Base-by-base conservation (phyloP, 2,329 filamentous ascomycete species). In the Ophiostoma piceae region DNA sequence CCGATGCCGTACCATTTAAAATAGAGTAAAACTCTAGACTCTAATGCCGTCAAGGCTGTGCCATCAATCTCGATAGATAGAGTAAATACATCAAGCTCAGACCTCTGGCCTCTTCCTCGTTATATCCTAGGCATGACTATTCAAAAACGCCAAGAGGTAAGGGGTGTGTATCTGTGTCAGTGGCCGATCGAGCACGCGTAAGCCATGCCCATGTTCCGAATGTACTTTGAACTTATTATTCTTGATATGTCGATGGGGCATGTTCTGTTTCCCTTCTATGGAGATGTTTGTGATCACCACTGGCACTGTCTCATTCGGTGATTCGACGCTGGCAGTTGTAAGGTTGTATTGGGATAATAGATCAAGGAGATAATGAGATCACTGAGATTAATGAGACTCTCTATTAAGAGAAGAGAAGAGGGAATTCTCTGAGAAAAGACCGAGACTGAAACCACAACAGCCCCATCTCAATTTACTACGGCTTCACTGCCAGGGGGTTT, bases 191-290 rank as follows among this genome's bases (percentile, higher is more conserved):
- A 68, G 35, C 19, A 22, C 57, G 67, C 57, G 57, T 65, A 51
- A 68, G 67, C 67, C 67, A 65, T 22, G 57, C 57, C 29, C 67
- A 65, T 65, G 60, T 65, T 65, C 60, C 39, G n/a, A n/a, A 32
- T 47, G 7, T 5, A 11, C 26, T 35, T n/a, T 9, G 37, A 43
- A 29, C 26, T 1, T 1, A 29, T 8, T 35, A 8, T 47, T 47
- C 43, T 19, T 47, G 16, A 47, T 19, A 47, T 16, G 41, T 16
- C 26, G 26, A 47, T 8, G 43, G 43, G 19, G 41, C 14, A 54
- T 54, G 47, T 54, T 57, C 51, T 57, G 22, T 57, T 57, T 57
- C 51, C 16, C 51, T 57, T 57, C 51, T 26, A 29, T 26, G 51
- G n/a, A 57, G 51, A 57, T 57, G 51, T 57, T 57, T 57, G 22